Evolutionary conservation across 176 grass and related monocot species (phyloP), one percentile per base, ranked within the genome.

Genomic region (Pontederia paniculata): DNA sequence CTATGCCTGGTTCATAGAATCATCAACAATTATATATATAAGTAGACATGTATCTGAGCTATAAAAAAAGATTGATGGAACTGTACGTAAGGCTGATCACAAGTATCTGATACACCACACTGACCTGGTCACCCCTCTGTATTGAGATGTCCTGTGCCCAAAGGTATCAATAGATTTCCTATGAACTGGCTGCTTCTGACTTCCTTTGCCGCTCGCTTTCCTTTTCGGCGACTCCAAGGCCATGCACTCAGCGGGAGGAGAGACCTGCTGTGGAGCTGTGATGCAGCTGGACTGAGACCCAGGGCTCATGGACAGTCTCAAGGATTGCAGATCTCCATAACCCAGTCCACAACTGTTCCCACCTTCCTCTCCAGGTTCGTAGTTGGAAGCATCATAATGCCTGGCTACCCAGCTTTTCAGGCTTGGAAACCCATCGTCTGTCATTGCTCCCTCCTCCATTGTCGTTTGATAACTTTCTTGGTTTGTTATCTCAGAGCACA

Each of bases 111-210:
- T 60, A 17, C 18, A 44, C 10, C 19, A 18, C 12, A 48, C 55
- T 71, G 44, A 98, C 93, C 93, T 98, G 45, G 93, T 98, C 57
- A 98, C 93, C 42, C 93, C 93, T 62, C 93, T 79, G 5, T 91
- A 98, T 72, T 88, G 83, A 25, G 93, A 98, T 16, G 93, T 98
- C 66, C 93, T 98, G 66, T 88, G 83, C 48, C 93, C 93, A 68
- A 98, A 98, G 62, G 86, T 90, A 23, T 98, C 83, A 19, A 98
- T 88, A 60, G 93, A 91, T 77, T 91, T 98, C 23, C 93, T 85
- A 58, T 84, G 87, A 75, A 79, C 77, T 22, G 81, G 71, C 68
- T 97, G 77, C 80, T 91, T 90, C 5, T 80, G 65, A 45, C 77
- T 80, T 44, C 80, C 76, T 63, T 91, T 91, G 2, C 80, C 80